Percentiles rank a stretch among this genome's conserved stretches.
Evolutionary conservation across 768 basidiomycete species (phyloP).

Genomic region (Russula ochroleuca): DNA sequence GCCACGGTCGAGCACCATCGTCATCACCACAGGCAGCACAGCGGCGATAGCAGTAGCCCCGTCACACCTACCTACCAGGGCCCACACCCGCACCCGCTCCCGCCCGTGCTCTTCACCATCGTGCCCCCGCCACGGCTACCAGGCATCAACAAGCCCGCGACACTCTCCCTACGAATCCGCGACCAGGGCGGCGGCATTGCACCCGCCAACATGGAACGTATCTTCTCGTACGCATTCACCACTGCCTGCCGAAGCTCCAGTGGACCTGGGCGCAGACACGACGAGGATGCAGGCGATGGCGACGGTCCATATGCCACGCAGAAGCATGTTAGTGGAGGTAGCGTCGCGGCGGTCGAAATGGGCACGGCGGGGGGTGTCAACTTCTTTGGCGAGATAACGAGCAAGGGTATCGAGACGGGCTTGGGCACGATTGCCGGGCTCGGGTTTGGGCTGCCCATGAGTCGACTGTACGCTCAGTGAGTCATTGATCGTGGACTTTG

Average conservation of each 20-base stretch:
- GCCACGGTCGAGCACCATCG: conserved; percentile 77
- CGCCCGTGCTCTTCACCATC: conserved; percentile 69
- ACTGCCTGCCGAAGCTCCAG: conserved; percentile 56
- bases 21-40: conserved; percentile 35
- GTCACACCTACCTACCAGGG: conserved; percentile 28
- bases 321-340: conserved; percentile 69
- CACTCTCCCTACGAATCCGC: conserved; percentile 72
- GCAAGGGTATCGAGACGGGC: conserved; percentile 71
- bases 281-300: conserved; percentile 37
- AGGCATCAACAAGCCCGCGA: conserved; percentile 37
- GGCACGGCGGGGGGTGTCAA: conserved; percentile 41
- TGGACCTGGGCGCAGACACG: background rate
- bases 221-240: conserved; percentile 91
- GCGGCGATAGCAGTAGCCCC: conserved; percentile 12
- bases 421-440: conserved; percentile 88
- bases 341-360: conserved; percentile 51
- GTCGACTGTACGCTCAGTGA: conserved; percentile 62
- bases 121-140: conserved; percentile 43
- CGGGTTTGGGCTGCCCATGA: conserved; percentile 85
- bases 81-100: conserved; percentile 48
- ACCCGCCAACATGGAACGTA: conserved; percentile 64
- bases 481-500: conserved; percentile 21
- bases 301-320: conserved; percentile 76
- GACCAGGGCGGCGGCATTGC: conserved; percentile 86
- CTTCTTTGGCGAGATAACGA: conserved; percentile 74